A percentile compares a stretch with the other conserved stretches of the same genome.
phyloP scores from a whole-genome alignment of 805 yeast genomes.

The Metschnikowia peoriensis region DNA sequence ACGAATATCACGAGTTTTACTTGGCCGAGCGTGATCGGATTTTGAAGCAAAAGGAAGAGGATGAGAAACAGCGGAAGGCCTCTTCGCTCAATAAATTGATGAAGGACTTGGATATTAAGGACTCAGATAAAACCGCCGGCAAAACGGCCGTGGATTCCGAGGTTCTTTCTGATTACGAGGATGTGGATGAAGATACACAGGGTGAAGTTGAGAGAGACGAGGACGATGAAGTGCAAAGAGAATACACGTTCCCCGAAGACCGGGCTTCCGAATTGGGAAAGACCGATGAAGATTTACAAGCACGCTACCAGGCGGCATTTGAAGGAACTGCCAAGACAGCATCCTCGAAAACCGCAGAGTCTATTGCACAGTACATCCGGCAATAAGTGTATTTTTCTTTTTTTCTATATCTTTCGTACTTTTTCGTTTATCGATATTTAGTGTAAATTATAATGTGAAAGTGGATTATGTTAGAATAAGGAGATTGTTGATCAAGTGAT shows the following conservation, averaged over 20 bases:
- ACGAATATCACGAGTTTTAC: slow-evolving; percentile 82
- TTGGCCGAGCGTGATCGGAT: slow-evolving; percentile 84
- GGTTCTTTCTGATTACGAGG: slow-evolving; percentile 53
- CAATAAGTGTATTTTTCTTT: no score
- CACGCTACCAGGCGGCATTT: slow-evolving; percentile 71
- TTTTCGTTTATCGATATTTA: no score
- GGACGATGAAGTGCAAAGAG: slow-evolving; percentile 48
- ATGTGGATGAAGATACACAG: slow-evolving; percentile 45
- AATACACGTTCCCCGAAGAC: slow-evolving; percentile 69
- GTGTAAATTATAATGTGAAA: no score
- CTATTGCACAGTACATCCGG: slow-evolving; percentile 63
- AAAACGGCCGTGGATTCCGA: slow-evolving; percentile 33
- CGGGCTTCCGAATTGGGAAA: slow-evolving; percentile 56
- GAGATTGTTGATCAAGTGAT: no score
- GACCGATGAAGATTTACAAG: slow-evolving; percentile 54
- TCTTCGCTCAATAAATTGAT: slow-evolving; percentile 68
- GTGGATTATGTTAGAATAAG: no score
- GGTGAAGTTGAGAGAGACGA: slow-evolving; percentile 51
- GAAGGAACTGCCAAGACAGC: slow-evolving; percentile 60
- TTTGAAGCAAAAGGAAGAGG: slow-evolving; percentile 69
- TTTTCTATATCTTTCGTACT: no score
- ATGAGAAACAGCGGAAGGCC: slow-evolving; percentile 70
- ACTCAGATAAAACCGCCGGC: slow-evolving; percentile 4
- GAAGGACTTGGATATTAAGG: slow-evolving; percentile 79
- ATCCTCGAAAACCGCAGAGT: slow-evolving; percentile 66